These are phyloP conservation scores for Teunomyces tritomae DNA, from an alignment of 805 yeast species.

Conservation along the genomic window DNA sequence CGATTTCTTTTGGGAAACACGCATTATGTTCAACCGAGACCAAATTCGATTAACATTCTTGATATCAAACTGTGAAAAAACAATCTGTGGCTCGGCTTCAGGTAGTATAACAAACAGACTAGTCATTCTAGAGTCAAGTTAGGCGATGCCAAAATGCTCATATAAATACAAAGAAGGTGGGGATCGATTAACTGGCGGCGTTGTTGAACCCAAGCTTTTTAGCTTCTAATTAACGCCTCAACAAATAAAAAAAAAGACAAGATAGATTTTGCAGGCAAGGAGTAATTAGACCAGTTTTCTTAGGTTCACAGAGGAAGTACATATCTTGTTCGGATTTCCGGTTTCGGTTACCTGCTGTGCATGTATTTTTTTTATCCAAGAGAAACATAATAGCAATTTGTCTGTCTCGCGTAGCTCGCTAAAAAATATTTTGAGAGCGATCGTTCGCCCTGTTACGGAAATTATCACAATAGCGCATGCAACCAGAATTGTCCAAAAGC, in stretches of 20 bases:
- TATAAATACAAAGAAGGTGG: neutral
- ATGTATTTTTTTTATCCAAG: neutral
- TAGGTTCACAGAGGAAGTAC: neutral
- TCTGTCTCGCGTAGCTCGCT: neutral
- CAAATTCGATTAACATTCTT: constrained; percentile 6
- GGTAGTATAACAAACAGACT: neutral
- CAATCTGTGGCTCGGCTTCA: neutral
- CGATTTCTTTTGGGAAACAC: neutral
- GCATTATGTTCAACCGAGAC: constrained; percentile 8
- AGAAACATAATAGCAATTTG: neutral
- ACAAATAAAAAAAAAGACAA: neutral
- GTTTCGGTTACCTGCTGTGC: neutral
- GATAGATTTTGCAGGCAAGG: neutral
- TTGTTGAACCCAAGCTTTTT: neutral
- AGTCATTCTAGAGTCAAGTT: neutral
- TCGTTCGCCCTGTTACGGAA: neutral
- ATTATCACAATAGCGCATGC: neutral
- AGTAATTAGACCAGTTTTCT: neutral
- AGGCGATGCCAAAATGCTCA: neutral
- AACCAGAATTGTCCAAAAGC: neutral
- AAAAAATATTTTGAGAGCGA: neutral
- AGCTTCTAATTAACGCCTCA: neutral
- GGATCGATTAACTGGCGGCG: neutral
- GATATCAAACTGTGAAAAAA: constrained; percentile 5
- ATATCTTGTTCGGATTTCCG: neutral